Conservation (phyloP, 176 grass and related monocot genomes). For the Juncus effusus region DNA sequence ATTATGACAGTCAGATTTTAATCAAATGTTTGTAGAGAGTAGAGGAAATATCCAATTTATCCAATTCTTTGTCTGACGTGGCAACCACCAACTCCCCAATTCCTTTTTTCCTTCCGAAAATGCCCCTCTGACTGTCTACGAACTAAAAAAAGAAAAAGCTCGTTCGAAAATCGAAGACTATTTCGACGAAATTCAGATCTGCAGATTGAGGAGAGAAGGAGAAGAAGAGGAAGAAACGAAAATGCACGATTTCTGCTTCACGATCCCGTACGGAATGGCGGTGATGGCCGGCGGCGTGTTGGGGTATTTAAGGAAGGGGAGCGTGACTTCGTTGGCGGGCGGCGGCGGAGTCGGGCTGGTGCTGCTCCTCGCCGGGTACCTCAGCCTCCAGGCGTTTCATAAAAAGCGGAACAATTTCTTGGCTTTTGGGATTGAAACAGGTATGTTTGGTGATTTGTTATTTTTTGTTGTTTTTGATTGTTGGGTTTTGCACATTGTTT, state of each 20-base stretch:
- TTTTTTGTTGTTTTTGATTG: neutral
- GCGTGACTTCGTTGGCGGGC: conserved; percentile 73
- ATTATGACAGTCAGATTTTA: too few relatives aligned
- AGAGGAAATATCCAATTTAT: neutral
- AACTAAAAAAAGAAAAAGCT: too few relatives aligned
- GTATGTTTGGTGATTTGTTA: conserved; percentile 23
- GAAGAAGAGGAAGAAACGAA: neutral
- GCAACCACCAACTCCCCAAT: too few relatives aligned
- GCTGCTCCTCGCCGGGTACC: conserved; percentile 71
- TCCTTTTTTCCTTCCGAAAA: too few relatives aligned
- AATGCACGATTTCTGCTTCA: conserved; percentile 99
- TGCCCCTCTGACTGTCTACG: too few relatives aligned
- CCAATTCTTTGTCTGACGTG: too few relatives aligned
- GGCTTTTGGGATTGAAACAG: conserved; percentile 63
- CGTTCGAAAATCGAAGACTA: too few relatives aligned
- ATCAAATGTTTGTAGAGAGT: conserved; percentile 14
- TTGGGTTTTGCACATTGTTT: neutral
- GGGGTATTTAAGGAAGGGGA: conserved; percentile 72
- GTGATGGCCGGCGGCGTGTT: conserved; percentile 63
- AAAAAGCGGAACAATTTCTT: conserved; percentile 67
- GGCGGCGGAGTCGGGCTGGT: conserved; percentile 55
- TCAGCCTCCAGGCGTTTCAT: conserved; percentile 94
- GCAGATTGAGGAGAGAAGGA: neutral
- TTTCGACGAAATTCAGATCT: too few relatives aligned
- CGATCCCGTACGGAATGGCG: conserved; percentile 76